Base-by-base conservation (phyloP, 495 filamentous ascomycete genomes). In the Podospora sp. region DNA sequence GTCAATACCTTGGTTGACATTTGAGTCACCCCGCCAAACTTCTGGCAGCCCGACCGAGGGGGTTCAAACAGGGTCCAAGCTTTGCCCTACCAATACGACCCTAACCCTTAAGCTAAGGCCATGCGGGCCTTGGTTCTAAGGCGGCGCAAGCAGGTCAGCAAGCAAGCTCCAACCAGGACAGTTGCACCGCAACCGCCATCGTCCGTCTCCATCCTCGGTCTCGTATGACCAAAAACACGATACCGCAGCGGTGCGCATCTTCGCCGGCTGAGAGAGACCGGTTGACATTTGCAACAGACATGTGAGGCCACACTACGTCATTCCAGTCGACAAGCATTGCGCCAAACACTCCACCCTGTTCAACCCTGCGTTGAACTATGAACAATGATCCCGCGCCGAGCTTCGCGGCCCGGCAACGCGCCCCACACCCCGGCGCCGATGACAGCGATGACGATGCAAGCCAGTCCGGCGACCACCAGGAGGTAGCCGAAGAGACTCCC, bases 351-450 rank as follows among this genome's bases (percentile, higher is more conserved):
- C 55, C 6, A 18, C 67, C 49, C 20, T 27, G 18, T 33, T 51
- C 68, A 61, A 65, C 74, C 29, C 50, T 27, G 65, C 78, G 79
- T 78, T 75, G 77, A 84, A 79, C 81, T 81, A 90, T 90, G 88
- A 88, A 85, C 85, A 77, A 89, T 89, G 88, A 86, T 81, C 73
- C 84, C 79, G 81, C 83, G 71, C 81, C 84, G 73, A 86, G 84
- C 76, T 79, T 77, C 76, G 75, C 82, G 76, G 79, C 82, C 78
- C 79, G 78, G 72, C 80, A 76, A 72, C 78, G 73, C 70, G 74
- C 73, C 60, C 72, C 69, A 50, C 73, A 67, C 20, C 55, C 72
- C 62, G 69, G 71, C 66, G 63, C 68, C 72, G 62, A 68, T 65
- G 68, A 72, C 63, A 69, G 64, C 68, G 71, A 69, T 62, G 71